A percentile compares a stretch with the other conserved stretches of the same genome.
Conservation (phyloP, 495 filamentous ascomycete genomes). For the Xanthoparmelia taractica region DNA sequence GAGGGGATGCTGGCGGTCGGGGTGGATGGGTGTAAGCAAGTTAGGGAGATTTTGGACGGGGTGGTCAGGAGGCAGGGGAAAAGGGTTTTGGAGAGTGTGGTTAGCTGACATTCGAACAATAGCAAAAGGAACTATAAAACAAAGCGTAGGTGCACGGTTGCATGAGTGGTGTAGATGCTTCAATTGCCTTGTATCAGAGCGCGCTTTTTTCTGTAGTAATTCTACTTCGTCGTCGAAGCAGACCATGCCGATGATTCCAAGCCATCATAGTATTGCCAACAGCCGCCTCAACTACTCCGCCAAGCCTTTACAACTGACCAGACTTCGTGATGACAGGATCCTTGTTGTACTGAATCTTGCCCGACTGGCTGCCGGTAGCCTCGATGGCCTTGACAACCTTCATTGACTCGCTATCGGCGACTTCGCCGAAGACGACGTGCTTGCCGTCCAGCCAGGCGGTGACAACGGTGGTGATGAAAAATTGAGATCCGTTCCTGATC, state of each 20-base stretch:
- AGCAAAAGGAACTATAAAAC: background rate
- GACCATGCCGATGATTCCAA: conserved; percentile 8
- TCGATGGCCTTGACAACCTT: conserved; percentile 65
- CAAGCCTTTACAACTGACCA: conserved; percentile 45
- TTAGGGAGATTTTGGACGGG: conserved; percentile 66
- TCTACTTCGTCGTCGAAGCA: conserved; percentile 1
- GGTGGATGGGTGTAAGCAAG: conserved; percentile 82
- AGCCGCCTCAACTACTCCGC: background rate
- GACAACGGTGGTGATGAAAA: conserved; percentile 92
- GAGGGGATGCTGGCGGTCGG: conserved; percentile 90
- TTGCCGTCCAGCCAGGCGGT: conserved; percentile 93
- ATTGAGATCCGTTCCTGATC: conserved; percentile 88
- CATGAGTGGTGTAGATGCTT: conserved; percentile 1
- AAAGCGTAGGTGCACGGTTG: background rate
- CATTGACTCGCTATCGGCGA: conserved; percentile 58
- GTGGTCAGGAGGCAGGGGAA: conserved; percentile 60
- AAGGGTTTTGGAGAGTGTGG: conserved; percentile 55
- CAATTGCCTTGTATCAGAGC: conserved; percentile 2
- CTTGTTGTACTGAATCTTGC: conserved; percentile 52
- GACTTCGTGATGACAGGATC: conserved; percentile 60
- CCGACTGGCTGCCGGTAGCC: conserved; percentile 55
- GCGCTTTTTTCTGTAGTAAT: conserved; percentile 16
- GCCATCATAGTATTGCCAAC: background rate
- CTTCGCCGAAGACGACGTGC: conserved; percentile 97
- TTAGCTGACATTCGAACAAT: conserved; percentile 18